Evolutionary conservation across 2,329 filamentous ascomycete species (phyloP).

Genomic region (Claviceps monticola): DNA sequence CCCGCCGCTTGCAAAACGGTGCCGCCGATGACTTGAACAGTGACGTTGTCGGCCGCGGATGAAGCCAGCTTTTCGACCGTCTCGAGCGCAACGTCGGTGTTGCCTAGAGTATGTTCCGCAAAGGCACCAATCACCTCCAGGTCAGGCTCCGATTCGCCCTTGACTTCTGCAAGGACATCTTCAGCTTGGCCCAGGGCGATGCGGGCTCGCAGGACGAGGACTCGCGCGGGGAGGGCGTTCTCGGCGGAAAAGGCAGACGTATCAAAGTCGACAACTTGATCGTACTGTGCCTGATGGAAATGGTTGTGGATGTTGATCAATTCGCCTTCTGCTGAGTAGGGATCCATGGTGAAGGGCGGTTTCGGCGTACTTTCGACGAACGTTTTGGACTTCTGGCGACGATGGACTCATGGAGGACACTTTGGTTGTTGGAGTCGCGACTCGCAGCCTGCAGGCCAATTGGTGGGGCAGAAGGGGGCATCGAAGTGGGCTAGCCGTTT

Average conservation of each 20-base stretch:
- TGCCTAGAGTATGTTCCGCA: slow-evolving; percentile 50
- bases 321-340: slow-evolving; percentile 58
- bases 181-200: slow-evolving; percentile 69
- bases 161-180: slow-evolving; percentile 56
- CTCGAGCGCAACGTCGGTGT: slow-evolving; percentile 46
- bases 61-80: slow-evolving; percentile 54
- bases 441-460: neutral
- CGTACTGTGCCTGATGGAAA: slow-evolving; percentile 73
- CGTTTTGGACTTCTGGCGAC: neutral
- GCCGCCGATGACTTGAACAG: slow-evolving; percentile 71
- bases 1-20: slow-evolving; percentile 69
- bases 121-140: slow-evolving; percentile 64
- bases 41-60: slow-evolving; percentile 55
- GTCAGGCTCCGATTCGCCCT: slow-evolving; percentile 54
- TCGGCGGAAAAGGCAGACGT: slow-evolving; percentile 62
- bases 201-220: slow-evolving; percentile 70
- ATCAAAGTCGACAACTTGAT: slow-evolving; percentile 75
- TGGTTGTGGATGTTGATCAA: slow-evolving; percentile 57
- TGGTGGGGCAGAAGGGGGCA: slow-evolving; percentile 1
- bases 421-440: slow-evolving; percentile 4
- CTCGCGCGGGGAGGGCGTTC: slow-evolving; percentile 61
- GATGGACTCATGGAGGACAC: slow-evolving; percentile 3
- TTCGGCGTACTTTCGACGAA: slow-evolving; percentile 3
- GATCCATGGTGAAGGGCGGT: slow-evolving; percentile 42
- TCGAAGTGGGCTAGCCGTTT: neutral